Percentiles rank a stretch among this genome's conserved stretches.
These are phyloP conservation scores for Avena sativa DNA, from an alignment of 176 grass and related monocot species.

Conservation along the genomic window DNA sequence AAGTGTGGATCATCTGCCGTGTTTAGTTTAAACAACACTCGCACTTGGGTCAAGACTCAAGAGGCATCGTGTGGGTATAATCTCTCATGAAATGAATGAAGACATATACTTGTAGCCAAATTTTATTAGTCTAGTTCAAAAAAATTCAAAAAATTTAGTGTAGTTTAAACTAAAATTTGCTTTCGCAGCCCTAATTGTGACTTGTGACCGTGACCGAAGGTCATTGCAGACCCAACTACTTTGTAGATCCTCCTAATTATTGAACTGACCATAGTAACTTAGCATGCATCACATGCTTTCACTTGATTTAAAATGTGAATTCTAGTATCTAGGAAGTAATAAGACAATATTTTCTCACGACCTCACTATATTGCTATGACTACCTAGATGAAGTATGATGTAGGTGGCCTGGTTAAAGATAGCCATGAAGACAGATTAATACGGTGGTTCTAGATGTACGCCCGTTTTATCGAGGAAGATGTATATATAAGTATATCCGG, in stretches of 20 bases:
- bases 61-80: not conserved
- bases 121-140: no score
- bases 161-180: no score
- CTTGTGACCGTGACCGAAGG: not conserved
- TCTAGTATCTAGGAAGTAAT: not conserved
- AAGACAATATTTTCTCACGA: no score
- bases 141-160: no score
- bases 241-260: not conserved
- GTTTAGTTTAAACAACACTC: conserved; percentile 73
- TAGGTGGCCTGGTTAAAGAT: not conserved
- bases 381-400: not conserved
- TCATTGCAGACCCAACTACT: not conserved
- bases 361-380: not conserved
- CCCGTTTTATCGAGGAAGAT: no score
- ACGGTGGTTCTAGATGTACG: not conserved
- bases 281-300: not conserved
- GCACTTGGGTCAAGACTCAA: conserved; percentile 82
- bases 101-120: not conserved
- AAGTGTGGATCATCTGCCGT: conserved; percentile 95
- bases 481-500: no score
- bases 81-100: not conserved
- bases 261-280: not conserved
- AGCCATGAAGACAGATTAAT: not conserved
- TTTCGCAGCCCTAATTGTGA: not conserved
- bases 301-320: not conserved